Conservation (phyloP, 1,139 yeast genomes). For the Kurtzmaniella quercitrusa region DNA sequence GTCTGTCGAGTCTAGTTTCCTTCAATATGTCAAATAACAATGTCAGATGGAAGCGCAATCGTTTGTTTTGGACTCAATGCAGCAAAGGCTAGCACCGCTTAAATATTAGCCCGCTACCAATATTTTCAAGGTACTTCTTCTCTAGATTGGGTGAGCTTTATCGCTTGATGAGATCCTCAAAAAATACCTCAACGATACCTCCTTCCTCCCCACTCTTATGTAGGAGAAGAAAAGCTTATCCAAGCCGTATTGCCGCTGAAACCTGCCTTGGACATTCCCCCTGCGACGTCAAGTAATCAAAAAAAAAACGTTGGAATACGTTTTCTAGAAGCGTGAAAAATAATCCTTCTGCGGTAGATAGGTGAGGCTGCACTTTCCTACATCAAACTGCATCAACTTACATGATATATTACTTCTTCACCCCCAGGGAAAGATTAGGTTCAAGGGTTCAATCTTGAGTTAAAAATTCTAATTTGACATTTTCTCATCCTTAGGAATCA, state of each 20-base stretch:
- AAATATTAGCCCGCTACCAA: not conserved
- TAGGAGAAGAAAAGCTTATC: not conserved
- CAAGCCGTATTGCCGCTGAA: not conserved
- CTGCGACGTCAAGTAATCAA: not conserved
- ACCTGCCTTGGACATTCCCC: not conserved
- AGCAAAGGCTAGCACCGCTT: not conserved
- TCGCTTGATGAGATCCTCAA: not conserved
- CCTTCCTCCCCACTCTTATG: not conserved
- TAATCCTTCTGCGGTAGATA: not conserved
- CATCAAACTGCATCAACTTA: not conserved
- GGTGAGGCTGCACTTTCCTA: slow-evolving; percentile 1
- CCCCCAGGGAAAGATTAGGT: not conserved
- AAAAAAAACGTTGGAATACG: not conserved
- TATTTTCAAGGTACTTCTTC: no score
- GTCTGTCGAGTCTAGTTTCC: not conserved
- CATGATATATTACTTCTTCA: not conserved
- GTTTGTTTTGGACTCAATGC: not conserved
- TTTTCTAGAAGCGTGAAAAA: not conserved
- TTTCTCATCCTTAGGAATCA: not conserved
- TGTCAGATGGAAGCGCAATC: no score
- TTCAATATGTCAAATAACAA: not conserved
- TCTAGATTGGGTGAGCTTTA: not conserved
- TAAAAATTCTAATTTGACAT: not conserved
- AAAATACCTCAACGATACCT: not conserved
- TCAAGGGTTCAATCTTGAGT: not conserved